Base-by-base conservation (phyloP, 2,329 filamentous ascomycete species). In the Xylaria sp. region DNA sequence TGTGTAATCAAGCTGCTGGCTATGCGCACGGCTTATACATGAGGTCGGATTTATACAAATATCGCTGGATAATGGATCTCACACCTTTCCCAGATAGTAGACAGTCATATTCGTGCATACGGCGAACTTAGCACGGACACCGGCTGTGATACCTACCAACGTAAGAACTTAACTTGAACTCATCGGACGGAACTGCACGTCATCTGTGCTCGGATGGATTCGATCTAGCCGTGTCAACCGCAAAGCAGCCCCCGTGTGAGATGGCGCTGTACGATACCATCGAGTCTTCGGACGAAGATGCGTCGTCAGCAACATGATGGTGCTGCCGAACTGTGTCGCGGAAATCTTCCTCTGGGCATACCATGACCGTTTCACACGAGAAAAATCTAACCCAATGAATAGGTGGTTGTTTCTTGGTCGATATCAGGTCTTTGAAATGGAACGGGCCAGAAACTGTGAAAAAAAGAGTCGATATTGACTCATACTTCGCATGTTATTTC, bases 401-500 rank as follows among this genome's bases (percentile, higher is more conserved):
- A 49, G 33, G 17, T 15, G 9, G 36, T 9, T n/a, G 6, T 2
- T 42, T 36, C 40, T 3, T n/a, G 26, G 23, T 66, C n/a, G 20
- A 20, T 20, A 49, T 51, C 23, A 23, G 23, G 23, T 23, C 23
- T 1, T 23, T 23, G 23, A 2, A 2, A 23, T 23, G 1, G 23
- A 23, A 23, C 23, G 23, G 23, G 23, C 23, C 23, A 23, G 23
- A 56, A 57, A 1, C 6, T 13, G 40, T 40, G 33, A 23, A 48
- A 20, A 58, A 53, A 42, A 31, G 23, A 33, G 17, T 33, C 31
- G 53, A 49, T 51, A 46, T 67, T 28, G 28, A 57, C 42, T 61
- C 51, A 54, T 62, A 33, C 7, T 58, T 71, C 69, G 70, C 65
- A 56, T 69, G n/a, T 61, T 53, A 56, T 51, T 74, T 71, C 70